Base-by-base conservation (phyloP, 306 rosid species). In the Neltuma alba region DNA sequence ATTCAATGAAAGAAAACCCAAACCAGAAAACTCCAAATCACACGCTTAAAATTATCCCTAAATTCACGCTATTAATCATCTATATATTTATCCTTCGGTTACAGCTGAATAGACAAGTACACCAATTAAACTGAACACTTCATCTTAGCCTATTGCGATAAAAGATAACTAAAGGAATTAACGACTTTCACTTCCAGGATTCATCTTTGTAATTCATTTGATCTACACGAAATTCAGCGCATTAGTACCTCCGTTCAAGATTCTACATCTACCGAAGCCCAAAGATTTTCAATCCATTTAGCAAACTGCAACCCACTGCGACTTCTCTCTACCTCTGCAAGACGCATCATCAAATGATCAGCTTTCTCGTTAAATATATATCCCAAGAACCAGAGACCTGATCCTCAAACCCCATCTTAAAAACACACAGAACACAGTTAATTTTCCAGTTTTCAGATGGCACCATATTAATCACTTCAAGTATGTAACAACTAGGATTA, bases 281-380 rank as follows among this genome's bases (percentile, higher is more conserved):
- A 4, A n/a, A n/a, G 31, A 2, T 11, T 4, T 31, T 20, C 37
- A 77, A 30, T 6, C 38, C 13, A 31, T 36, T 60, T 74, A 20
- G n/a, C 68, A 79, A 72, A 75, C 55, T 72, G 74, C 82, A 44
- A 79, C 57, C 74, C 23, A 14, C 78, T 18, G 21, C 27, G 11
- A 76, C 80, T 41, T 76, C 68, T 64, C 83, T 64, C 83, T 89
- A 89, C 84, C 87, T 87, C 97, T 93, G 99, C 90, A 80, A 83
- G 10, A 62, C 62, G 4, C 69, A 42, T 42, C 63, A 77, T 61
- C 44, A 57, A 47, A 12, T 8, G 6, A 31, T 81, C 75, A 78
- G 40, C 50, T 74, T 74, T 34, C 44, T 21, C 25, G n/a, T 27
- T 34, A 28, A 47, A 37, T 5, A 67, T 18, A 71, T 41, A 45